These are phyloP conservation scores for Phytophthora cactorum DNA, from an alignment of 352 stramenopile species.

Conservation along the genomic window DNA sequence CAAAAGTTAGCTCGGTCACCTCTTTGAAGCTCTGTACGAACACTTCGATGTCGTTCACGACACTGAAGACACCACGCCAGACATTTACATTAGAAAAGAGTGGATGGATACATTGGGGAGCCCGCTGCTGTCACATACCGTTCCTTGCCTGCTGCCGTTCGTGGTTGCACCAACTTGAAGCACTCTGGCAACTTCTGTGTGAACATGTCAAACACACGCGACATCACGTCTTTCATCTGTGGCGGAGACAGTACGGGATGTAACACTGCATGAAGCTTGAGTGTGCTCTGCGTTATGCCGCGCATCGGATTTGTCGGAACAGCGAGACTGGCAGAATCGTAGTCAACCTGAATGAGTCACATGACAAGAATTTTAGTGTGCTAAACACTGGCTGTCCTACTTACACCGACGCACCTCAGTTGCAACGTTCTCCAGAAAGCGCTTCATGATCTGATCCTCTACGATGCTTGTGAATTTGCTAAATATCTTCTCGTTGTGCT, in stretches of 20 bases:
- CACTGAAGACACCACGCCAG: slow-evolving; percentile 33
- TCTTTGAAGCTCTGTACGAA: slow-evolving; percentile 82
- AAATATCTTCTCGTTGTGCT: slow-evolving; percentile 98
- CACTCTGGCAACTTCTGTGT: slow-evolving; percentile 89
- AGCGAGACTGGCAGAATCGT: slow-evolving; percentile 61
- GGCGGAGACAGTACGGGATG: slow-evolving; percentile 91
- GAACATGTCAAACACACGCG: slow-evolving; percentile 89
- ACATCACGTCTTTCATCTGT: slow-evolving; percentile 97
- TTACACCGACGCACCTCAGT: slow-evolving; percentile 47
- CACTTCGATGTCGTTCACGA: slow-evolving; percentile 73
- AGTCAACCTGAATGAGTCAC: slow-evolving; percentile 63
- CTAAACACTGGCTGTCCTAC: slow-evolving; percentile 34
- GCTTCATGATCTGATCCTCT: slow-evolving; percentile 96
- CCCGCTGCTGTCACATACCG: slow-evolving; percentile 40
- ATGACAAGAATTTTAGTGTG: slow-evolving; percentile 31
- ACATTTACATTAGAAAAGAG: slow-evolving; percentile 2
- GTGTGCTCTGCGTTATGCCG: slow-evolving; percentile 94
- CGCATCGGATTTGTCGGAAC: slow-evolving; percentile 88
- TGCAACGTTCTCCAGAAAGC: slow-evolving; percentile 83
- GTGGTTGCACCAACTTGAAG: slow-evolving; percentile 86
- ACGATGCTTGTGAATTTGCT: slow-evolving; percentile 98
- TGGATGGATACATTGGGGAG: neutral
- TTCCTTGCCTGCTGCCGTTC: slow-evolving; percentile 73
- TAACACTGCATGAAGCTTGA: slow-evolving; percentile 96
- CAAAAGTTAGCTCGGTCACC: slow-evolving; percentile 71